Percentiles rank a stretch among this genome's conserved stretches.
phyloP scores from a whole-genome alignment of 371 early-diverging fungal species.

The Syncephalis plumigaleata region DNA sequence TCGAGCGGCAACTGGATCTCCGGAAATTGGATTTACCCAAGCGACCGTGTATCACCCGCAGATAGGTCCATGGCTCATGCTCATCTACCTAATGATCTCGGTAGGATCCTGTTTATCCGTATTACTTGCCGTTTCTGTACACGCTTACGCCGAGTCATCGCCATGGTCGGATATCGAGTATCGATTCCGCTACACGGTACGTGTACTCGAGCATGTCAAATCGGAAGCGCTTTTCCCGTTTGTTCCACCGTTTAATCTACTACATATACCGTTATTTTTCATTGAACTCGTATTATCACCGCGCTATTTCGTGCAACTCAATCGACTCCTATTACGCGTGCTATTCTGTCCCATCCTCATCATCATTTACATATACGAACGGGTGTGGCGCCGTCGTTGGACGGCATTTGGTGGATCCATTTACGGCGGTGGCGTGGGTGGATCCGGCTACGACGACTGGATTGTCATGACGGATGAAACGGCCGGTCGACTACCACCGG shows the following conservation, averaged over 20 bases:
- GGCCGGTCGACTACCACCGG: too few relatives aligned
- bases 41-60: background rate
- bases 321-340: too few relatives aligned
- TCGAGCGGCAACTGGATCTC: constrained; percentile 1
- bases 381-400: too few relatives aligned
- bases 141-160: background rate
- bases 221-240: constrained; percentile 2
- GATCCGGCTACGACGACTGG: too few relatives aligned
- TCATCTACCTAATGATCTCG: background rate
- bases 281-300: too few relatives aligned
- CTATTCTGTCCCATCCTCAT: too few relatives aligned
- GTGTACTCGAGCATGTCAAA: constrained; percentile 1
- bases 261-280: background rate
- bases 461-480: too few relatives aligned
- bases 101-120: background rate
- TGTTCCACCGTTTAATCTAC: constrained; percentile 4
- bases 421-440: too few relatives aligned
- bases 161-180: background rate
- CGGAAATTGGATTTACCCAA: constrained; percentile 1
- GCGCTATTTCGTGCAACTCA: too few relatives aligned
- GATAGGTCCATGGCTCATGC: background rate
- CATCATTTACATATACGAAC: too few relatives aligned
- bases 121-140: background rate
- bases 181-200: constrained; percentile 1
- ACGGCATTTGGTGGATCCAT: too few relatives aligned